Evolutionary conservation across 768 basidiomycete genomes (phyloP).

Genomic region (Mycena galericulata): DNA sequence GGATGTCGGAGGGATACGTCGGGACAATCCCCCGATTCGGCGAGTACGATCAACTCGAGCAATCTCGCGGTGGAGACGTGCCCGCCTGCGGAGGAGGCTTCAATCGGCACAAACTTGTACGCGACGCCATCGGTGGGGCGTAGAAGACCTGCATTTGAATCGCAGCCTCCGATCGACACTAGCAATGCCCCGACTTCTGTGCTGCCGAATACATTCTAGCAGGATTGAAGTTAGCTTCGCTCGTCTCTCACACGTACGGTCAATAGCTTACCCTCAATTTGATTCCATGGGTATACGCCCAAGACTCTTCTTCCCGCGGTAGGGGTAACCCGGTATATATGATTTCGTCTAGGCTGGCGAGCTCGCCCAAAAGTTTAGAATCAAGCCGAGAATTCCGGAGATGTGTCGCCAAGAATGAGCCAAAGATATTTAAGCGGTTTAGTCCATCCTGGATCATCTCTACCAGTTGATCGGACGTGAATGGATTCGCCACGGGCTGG

Average conservation of each 20-base stretch:
- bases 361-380: conserved; percentile 68
- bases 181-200: conserved; percentile 86
- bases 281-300: conserved; percentile 73
- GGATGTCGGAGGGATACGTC: conserved; percentile 63
- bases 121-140: conserved; percentile 70
- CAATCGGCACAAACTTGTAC: conserved; percentile 75
- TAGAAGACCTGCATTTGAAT: conserved; percentile 63
- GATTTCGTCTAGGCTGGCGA: conserved; percentile 71
- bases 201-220: conserved; percentile 82
- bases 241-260: not conserved
- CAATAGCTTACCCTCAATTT: conserved; percentile 67
- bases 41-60: conserved; percentile 77
- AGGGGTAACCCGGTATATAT: conserved; percentile 76
- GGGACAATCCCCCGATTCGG: conserved; percentile 78
- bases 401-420: conserved; percentile 74
- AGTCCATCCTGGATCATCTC: conserved; percentile 77
- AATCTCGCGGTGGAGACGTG: conserved; percentile 69
- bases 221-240: not conserved
- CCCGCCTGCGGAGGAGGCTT: conserved; percentile 53
- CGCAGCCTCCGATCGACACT: conserved; percentile 66
- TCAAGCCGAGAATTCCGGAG: conserved; percentile 70
- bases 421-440: conserved; percentile 83
- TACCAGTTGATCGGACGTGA: conserved; percentile 74
- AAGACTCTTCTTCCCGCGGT: conserved; percentile 75
- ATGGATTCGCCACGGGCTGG: conserved; percentile 43